phyloP scores from a whole-genome alignment of 495 filamentous ascomycete species.

The Tetracladium setigerum region DNA sequence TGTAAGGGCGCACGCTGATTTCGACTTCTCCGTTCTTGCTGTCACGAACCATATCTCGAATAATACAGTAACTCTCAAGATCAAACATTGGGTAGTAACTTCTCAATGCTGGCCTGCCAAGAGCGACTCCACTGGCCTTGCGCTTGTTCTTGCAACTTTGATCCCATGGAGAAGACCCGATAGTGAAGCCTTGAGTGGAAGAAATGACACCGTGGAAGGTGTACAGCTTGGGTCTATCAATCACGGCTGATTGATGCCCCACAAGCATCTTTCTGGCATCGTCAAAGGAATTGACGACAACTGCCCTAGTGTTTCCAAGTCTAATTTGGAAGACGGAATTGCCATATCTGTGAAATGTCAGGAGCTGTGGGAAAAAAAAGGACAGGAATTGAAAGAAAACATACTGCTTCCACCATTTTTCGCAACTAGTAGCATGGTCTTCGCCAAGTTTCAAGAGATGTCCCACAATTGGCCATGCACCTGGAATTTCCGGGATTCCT shows the following conservation, averaged over 20 bases:
- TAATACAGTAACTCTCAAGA: slow-evolving; percentile 49
- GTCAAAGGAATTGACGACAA: slow-evolving; percentile 41
- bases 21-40: slow-evolving; percentile 40
- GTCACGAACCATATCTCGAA: slow-evolving; percentile 49
- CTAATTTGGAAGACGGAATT: slow-evolving; percentile 46
- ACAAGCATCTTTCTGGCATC: slow-evolving; percentile 38
- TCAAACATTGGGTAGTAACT: slow-evolving; percentile 54
- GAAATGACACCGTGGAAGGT: slow-evolving; percentile 42
- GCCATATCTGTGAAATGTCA: slow-evolving; percentile 38
- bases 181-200: slow-evolving; percentile 51
- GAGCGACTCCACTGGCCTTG: slow-evolving; percentile 52
- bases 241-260: slow-evolving; percentile 37
- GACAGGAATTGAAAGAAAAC: no score
- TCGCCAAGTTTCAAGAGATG: slow-evolving; percentile 47
- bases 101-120: slow-evolving; percentile 55
- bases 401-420: slow-evolving; percentile 49
- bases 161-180: slow-evolving; percentile 55
- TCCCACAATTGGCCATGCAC: slow-evolving; percentile 39
- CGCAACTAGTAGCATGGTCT: slow-evolving; percentile 46
- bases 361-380: no score
- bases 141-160: slow-evolving; percentile 53
- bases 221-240: slow-evolving; percentile 39
- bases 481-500: slow-evolving; percentile 44
- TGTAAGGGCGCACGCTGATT: slow-evolving; percentile 52
- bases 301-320: slow-evolving; percentile 43